These are phyloP conservation scores for Geranomyces michiganensis DNA, from an alignment of 192 early-diverging fungal genomes.

Conservation along the genomic window DNA sequence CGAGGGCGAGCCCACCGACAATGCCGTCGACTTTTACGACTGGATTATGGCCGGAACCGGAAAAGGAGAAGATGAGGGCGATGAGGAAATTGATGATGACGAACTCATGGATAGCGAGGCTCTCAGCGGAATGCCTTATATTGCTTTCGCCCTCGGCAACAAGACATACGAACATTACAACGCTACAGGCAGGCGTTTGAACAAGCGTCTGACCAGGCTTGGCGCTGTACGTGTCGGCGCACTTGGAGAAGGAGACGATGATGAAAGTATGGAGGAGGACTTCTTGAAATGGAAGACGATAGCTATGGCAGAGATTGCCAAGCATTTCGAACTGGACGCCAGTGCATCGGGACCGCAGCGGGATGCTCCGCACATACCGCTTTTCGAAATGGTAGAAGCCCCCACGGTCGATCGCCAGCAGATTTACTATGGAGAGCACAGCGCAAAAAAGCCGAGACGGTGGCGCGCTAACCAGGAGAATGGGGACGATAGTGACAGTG, in stretches of 20 bases:
- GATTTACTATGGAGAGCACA: constrained; percentile 65
- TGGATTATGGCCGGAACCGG: constrained; percentile 75
- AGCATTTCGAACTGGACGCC: constrained; percentile 70
- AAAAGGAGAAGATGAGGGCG: constrained; percentile 64
- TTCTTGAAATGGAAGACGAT: constrained; percentile 93
- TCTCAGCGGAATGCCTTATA: constrained; percentile 58
- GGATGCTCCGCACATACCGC: constrained; percentile 49
- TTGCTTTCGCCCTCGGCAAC: constrained; percentile 86
- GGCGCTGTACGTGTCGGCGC: constrained; percentile 78
- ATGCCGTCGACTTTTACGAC: constrained; percentile 93
- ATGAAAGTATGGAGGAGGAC: constrained; percentile 94
- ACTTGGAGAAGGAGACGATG: constrained; percentile 96
- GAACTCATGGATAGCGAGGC: constrained; percentile 45
- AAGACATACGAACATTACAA: constrained; percentile 93
- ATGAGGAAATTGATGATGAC: constrained; percentile 64
- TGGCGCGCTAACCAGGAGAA: constrained; percentile 39
- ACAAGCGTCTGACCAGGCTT: constrained; percentile 65
- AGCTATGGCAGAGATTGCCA: constrained; percentile 76
- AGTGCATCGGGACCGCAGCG: constrained; percentile 39
- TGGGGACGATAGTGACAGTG: neutral
- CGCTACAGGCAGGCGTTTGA: constrained; percentile 73
- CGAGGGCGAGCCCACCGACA: constrained; percentile 98
- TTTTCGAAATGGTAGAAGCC: constrained; percentile 40
- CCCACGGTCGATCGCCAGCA: constrained; percentile 6
- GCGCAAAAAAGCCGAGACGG: constrained; percentile 42